Percentiles rank a stretch among this genome's conserved stretches.
Conservation (phyloP, 306 rosid genomes). For the Cicer yamashitae region DNA sequence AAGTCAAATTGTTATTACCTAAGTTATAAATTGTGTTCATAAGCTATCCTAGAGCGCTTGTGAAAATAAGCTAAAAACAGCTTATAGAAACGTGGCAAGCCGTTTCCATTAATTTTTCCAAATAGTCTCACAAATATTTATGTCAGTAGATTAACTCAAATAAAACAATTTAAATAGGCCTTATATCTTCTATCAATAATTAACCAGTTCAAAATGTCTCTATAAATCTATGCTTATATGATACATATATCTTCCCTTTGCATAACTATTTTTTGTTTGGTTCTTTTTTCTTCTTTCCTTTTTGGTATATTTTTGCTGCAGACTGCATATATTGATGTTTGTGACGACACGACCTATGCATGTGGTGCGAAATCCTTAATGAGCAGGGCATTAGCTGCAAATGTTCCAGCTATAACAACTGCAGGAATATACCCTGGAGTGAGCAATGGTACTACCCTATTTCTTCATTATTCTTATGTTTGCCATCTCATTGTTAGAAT, state of each 20-base stretch:
- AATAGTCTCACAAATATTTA: too few species aligned
- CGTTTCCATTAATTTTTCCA: too few species aligned
- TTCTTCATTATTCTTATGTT: conserved; percentile 47
- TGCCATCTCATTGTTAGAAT: conserved; percentile 30
- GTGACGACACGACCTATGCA: conserved; percentile 80
- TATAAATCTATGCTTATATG: neutral
- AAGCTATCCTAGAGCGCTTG: neutral
- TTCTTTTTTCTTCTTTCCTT: neutral
- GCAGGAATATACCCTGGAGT: conserved; percentile 96
- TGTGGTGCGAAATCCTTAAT: conserved; percentile 71
- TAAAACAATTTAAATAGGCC: too few species aligned
- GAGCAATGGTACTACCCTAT: conserved; percentile 77
- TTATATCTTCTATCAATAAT: neutral
- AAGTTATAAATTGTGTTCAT: too few species aligned
- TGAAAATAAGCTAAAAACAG: neutral
- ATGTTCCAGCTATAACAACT: conserved; percentile 86
- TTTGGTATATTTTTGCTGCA: conserved; percentile 42
- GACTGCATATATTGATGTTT: conserved; percentile 92
- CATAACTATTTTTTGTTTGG: neutral
- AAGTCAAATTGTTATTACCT: too few species aligned
- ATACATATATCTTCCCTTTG: neutral
- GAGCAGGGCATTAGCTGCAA: conserved; percentile 69
- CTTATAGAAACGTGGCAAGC: neutral
- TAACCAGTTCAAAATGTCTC: neutral
- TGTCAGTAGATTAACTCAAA: too few species aligned